Percentiles rank a stretch among this genome's conserved stretches.
Conservation (phyloP, 495 filamentous ascomycete genomes). For the Penicillium bovifimosum region DNA sequence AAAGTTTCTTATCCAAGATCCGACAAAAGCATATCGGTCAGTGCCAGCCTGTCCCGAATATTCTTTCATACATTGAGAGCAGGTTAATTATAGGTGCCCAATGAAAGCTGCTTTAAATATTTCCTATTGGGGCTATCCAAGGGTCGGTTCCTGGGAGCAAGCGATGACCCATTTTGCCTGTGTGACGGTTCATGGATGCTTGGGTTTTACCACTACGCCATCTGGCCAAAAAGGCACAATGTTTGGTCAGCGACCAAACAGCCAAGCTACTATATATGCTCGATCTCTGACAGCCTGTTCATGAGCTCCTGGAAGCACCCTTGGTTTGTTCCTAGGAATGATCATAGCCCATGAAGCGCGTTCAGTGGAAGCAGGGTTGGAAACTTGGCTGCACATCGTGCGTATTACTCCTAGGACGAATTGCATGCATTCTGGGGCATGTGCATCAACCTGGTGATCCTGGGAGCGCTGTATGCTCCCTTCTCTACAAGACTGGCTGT, state of each 20-base stretch:
- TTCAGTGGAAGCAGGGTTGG: too few relatives aligned
- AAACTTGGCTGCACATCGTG: background rate
- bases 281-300: background rate
- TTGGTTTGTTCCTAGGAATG: too few relatives aligned
- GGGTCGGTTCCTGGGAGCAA: too few relatives aligned
- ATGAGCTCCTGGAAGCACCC: background rate
- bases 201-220: background rate
- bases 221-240: constrained; percentile 1
- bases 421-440: background rate
- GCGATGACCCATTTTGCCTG: too few relatives aligned
- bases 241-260: background rate
- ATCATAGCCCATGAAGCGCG: too few relatives aligned
- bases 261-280: background rate
- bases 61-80: too few relatives aligned
- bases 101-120: too few relatives aligned
- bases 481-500: background rate
- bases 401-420: background rate
- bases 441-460: background rate
- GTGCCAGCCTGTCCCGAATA: too few relatives aligned
- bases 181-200: background rate
- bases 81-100: too few relatives aligned
- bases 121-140: too few relatives aligned
- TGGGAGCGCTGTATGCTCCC: background rate
- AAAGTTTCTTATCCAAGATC: too few relatives aligned
- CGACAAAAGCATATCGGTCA: too few relatives aligned